Percentiles rank a stretch among this genome's conserved stretches.
These are phyloP conservation scores for Stylosanthes scabra DNA, from an alignment of 331 rosid species.

Conservation along the genomic window DNA sequence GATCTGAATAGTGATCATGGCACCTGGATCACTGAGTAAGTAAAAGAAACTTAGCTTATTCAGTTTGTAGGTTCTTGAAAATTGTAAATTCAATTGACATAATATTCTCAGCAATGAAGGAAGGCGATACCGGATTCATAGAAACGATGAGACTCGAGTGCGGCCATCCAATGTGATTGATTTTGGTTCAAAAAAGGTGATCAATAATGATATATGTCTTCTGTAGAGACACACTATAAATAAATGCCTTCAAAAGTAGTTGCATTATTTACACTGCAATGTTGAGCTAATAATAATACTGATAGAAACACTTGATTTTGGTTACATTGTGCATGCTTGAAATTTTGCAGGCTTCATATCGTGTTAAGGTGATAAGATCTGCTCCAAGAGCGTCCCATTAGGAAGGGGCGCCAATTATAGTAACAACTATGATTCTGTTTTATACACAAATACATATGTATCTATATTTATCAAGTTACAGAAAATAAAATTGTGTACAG, in stretches of 20 bases:
- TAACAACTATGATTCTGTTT: too few relatives aligned
- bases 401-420: slow-evolving; percentile 40
- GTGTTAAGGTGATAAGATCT: slow-evolving; percentile 67
- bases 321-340: background rate
- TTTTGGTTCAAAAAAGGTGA: slow-evolving; percentile 87
- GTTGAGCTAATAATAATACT: background rate
- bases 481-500: slow-evolving; percentile 67
- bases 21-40: slow-evolving; percentile 91
- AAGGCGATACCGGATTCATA: slow-evolving; percentile 55
- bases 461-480: slow-evolving; percentile 7
- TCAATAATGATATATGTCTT: slow-evolving; percentile 7
- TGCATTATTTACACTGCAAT: background rate
- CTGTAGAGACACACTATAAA: too few relatives aligned
- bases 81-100: background rate
- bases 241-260: background rate
- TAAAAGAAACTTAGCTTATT: slow-evolving; percentile 32
- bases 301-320: background rate
- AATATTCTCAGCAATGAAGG: slow-evolving; percentile 69
- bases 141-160: slow-evolving; percentile 66
- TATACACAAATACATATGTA: slow-evolving; percentile 10
- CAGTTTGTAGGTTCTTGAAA: slow-evolving; percentile 2
- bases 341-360: slow-evolving; percentile 69
- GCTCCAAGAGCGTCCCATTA: slow-evolving; percentile 40
- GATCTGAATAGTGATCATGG: slow-evolving; percentile 81
- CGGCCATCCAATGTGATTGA: slow-evolving; percentile 71